Percentiles rank a stretch among this genome's conserved stretches.
These are phyloP conservation scores for Blumeria graminis DNA, from an alignment of 2,329 filamentous ascomycete species.

Conservation along the genomic window DNA sequence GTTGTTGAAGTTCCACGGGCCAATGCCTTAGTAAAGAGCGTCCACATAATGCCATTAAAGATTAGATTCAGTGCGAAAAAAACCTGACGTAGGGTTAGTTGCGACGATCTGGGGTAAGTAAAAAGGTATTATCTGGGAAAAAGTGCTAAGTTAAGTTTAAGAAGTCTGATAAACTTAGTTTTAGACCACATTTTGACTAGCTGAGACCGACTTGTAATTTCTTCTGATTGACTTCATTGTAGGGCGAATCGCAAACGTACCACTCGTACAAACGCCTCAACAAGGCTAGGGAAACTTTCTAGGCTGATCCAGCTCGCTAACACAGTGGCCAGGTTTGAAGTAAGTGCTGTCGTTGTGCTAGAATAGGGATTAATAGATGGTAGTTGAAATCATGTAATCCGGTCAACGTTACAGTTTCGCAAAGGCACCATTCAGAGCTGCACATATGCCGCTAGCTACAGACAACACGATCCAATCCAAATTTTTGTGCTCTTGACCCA, in stretches of 20 bases:
- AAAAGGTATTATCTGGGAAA: too few species aligned
- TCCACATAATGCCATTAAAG: constrained; percentile 39
- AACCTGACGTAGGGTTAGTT: constrained; percentile 12
- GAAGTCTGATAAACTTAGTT: too few species aligned
- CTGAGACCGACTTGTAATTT: too few species aligned
- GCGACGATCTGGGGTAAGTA: background rate
- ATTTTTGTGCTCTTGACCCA: constrained; percentile 17
- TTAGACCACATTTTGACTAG: too few species aligned
- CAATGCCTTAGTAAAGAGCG: constrained; percentile 58
- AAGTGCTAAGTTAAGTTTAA: too few species aligned
- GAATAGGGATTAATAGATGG: background rate
- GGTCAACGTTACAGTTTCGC: constrained; percentile 40
- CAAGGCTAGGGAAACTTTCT: constrained; percentile 19
- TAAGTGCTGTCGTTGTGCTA: constrained; percentile 30
- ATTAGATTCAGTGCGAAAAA: constrained; percentile 42
- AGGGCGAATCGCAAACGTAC: constrained; percentile 16
- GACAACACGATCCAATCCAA: constrained; percentile 42
- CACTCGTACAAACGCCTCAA: constrained; percentile 25
- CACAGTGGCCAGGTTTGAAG: constrained; percentile 24
- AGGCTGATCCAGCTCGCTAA: constrained; percentile 23
- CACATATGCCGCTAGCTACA: constrained; percentile 50
- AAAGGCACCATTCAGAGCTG: constrained; percentile 50
- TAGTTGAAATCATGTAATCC: too few species aligned
- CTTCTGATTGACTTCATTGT: too few species aligned
- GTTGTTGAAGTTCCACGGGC: constrained; percentile 50